Conservation (phyloP, 1,139 yeast genomes). For the Citeromyces siamensis region DNA sequence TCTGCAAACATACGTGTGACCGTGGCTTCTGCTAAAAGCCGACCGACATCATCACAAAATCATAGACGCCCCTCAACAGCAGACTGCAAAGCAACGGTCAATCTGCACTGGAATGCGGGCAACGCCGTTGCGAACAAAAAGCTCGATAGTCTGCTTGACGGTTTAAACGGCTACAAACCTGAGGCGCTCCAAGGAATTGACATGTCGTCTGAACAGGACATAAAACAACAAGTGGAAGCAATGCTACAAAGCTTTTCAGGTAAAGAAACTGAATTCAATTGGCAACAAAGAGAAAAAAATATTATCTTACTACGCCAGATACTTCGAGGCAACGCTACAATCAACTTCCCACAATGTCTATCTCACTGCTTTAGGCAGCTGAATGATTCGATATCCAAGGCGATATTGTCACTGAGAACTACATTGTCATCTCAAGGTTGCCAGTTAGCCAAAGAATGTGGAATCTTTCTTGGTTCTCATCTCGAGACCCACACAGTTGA, state of each 20-base stretch:
- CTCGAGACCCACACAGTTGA: constrained; percentile 55
- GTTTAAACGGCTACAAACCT: constrained; percentile 6
- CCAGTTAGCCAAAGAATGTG: constrained; percentile 65
- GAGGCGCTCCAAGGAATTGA: constrained; percentile 10
- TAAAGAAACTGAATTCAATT: constrained; percentile 82
- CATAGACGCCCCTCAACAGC: background rate
- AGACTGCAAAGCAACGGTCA: background rate
- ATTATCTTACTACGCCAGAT: constrained; percentile 45
- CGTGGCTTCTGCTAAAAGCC: background rate
- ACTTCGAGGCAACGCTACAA: constrained; percentile 42
- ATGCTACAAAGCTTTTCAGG: constrained; percentile 36
- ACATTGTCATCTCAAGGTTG: constrained; percentile 71
- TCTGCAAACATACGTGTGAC: background rate
- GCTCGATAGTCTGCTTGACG: background rate
- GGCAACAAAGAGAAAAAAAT: constrained; percentile 62
- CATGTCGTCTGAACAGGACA: constrained; percentile 18
- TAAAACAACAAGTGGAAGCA: constrained; percentile 24
- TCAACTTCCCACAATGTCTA: constrained; percentile 29
- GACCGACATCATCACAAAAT: background rate
- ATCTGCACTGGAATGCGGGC: background rate
- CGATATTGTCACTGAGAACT: constrained; percentile 67
- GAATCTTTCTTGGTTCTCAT: constrained; percentile 30
- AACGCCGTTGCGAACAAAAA: background rate
- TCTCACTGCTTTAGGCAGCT: constrained; percentile 26
- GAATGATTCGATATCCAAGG: constrained; percentile 56